Evolutionary conservation across 331 rosid species (phyloP), one percentile per base, ranked within the genome.

Genomic region (Stylosanthes scabra): DNA sequence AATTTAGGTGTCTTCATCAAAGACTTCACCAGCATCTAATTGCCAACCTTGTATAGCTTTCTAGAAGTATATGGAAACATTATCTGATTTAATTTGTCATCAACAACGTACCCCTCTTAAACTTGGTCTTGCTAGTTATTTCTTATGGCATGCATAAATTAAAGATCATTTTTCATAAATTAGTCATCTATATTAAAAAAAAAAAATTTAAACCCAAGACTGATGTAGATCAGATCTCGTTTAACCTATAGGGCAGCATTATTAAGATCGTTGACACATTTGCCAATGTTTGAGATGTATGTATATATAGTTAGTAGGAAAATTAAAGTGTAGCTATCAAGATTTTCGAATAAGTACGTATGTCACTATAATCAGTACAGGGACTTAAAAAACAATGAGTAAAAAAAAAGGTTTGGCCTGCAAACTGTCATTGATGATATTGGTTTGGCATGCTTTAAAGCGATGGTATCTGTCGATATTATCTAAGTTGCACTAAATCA

Each of bases 401-500:
- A 27, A 25, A 25, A 12, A 31, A 27, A 45, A 29, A 5, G 57
- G 68, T 67, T 59, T 59, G 76, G 51, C 77, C 60, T 55, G 60
- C 60, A 72, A 72, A 47, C 4, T 61, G 69, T 45, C 39, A 1
- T 47, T 47, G 44, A 20, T 46, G n/a, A 29, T 20, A n/a, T 66
- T 47, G 59, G 10, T 62, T 37, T 49, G 27, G 27, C 69, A 16
- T 16, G 37, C 37, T 3, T 31, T 31, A 41, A 47, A 72, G 63
- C 5, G 71, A 45, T 63, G 11, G 13, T 28, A 40, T 27, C 47
- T 1, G 28, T 9, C 64, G 78, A 52, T 74, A n/a, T 46, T 40
- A 52, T 54, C 71, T 2, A 54, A 27, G 72, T 40, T 63, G 39
- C 8, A 51, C 69, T 29, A 40, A 11, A 34, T 46, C 41, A 6